phyloP scores from a whole-genome alignment of 2,329 filamentous ascomycete species.

The Claviceps citrina region DNA sequence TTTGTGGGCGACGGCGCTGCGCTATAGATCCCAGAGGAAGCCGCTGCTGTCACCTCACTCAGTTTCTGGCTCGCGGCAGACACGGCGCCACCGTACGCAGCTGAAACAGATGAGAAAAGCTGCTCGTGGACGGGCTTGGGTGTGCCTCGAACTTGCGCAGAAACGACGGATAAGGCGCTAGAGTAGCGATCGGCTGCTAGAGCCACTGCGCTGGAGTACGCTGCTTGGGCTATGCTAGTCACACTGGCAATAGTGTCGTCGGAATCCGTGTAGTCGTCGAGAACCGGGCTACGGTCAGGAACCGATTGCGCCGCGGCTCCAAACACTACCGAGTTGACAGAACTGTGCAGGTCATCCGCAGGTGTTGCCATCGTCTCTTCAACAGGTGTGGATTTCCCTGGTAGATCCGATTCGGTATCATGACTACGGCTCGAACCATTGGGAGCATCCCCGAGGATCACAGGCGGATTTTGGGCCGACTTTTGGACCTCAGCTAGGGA shows the following conservation, averaged over 20 bases:
- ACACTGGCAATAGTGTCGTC: constrained; percentile 23
- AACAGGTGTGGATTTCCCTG: neutral
- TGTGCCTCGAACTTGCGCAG: constrained; percentile 50
- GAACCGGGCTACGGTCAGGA: constrained; percentile 30
- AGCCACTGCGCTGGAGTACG: constrained; percentile 50
- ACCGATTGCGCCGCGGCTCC: constrained; percentile 37
- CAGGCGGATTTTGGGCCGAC: neutral
- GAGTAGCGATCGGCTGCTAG: constrained; percentile 53
- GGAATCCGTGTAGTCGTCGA: constrained; percentile 27
- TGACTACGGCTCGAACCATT: neutral
- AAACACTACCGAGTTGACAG: constrained; percentile 26
- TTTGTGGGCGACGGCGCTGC: constrained; percentile 29
- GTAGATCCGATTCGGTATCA: neutral
- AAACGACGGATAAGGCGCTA: constrained; percentile 51
- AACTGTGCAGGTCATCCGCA: constrained; percentile 11
- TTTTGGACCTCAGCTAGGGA: neutral
- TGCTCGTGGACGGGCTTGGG: constrained; percentile 55
- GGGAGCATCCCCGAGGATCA: neutral
- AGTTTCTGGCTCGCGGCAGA: constrained; percentile 45
- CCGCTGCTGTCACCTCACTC: constrained; percentile 37
- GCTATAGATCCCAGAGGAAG: constrained; percentile 34
- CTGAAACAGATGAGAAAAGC: constrained; percentile 52
- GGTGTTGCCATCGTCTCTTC: constrained; percentile 1
- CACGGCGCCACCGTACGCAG: constrained; percentile 51
- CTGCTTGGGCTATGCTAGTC: constrained; percentile 33